Conservation (phyloP, 495 filamentous ascomycete species). For the Podospora conica region DNA sequence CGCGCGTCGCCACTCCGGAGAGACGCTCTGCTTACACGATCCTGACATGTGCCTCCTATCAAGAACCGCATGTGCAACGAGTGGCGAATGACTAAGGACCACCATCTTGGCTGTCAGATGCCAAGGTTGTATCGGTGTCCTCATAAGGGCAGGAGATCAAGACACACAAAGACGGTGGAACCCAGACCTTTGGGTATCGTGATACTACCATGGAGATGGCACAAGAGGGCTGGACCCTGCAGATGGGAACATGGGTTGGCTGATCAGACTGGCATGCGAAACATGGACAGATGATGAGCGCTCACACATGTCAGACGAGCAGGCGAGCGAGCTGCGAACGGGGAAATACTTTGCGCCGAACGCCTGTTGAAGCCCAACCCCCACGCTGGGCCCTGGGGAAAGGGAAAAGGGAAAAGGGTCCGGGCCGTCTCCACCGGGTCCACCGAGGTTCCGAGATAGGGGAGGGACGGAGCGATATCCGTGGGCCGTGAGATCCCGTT, state of each 20-base stretch:
- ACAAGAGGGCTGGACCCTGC: background rate
- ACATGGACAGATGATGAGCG: background rate
- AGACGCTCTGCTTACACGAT: too few relatives aligned
- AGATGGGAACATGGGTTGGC: background rate
- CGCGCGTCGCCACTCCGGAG: too few relatives aligned
- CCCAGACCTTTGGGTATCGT: background rate
- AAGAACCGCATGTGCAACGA: background rate
- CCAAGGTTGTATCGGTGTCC: constrained; percentile 5
- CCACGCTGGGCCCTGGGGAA: background rate
- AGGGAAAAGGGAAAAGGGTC: background rate
- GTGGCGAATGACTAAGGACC: background rate
- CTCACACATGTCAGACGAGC: background rate
- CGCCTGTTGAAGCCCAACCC: background rate
- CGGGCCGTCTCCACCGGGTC: background rate
- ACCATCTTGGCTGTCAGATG: constrained; percentile 4
- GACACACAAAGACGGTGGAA: background rate
- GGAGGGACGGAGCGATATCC: background rate
- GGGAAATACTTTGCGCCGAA: background rate
- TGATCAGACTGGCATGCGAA: background rate
- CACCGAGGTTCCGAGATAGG: background rate
- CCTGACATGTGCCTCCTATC: background rate
- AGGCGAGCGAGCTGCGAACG: background rate
- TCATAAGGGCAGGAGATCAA: background rate
- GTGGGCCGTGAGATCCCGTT: background rate
- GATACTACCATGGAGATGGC: background rate